Conservation (phyloP, 805 yeast species). For the Saccharomycopsis fermentans region DNA sequence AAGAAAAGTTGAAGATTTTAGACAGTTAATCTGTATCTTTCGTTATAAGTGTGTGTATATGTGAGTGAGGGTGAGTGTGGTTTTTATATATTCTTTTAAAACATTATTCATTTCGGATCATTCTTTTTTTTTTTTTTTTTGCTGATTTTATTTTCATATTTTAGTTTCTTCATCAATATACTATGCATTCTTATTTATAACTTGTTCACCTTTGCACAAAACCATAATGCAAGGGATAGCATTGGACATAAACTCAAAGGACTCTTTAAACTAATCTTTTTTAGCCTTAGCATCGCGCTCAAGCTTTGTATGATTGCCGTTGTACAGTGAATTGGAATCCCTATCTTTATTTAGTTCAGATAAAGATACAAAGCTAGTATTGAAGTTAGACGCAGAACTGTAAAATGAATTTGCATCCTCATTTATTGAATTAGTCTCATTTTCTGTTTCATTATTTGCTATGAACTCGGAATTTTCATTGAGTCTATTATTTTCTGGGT, state of each 20-base stretch:
- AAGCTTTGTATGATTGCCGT: conserved; percentile 44
- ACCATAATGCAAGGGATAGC: too few relatives aligned
- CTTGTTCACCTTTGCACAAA: too few relatives aligned
- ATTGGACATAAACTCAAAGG: too few relatives aligned
- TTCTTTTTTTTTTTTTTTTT: not conserved
- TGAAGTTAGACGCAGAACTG: conserved; percentile 17
- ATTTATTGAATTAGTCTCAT: conserved; percentile 22
- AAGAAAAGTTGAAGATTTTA: not conserved
- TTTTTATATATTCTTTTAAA: not conserved
- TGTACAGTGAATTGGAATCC: conserved; percentile 39
- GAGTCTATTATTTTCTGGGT: conserved; percentile 2
- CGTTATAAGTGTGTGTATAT: not conserved
- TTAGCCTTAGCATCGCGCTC: conserved; percentile 34
- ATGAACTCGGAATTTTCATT: not conserved
- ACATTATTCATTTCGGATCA: not conserved
- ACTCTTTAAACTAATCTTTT: not conserved
- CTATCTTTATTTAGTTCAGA: conserved; percentile 22
- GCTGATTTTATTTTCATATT: not conserved
- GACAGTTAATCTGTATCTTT: not conserved
- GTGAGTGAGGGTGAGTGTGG: too few relatives aligned
- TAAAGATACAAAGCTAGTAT: conserved; percentile 11
- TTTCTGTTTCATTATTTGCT: not conserved
- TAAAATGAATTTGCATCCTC: conserved; percentile 25
- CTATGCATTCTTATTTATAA: not conserved
- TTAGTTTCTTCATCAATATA: not conserved